These are phyloP conservation scores for Colletotrichum costaricense DNA, from an alignment of 2,329 filamentous ascomycete genomes.

Conservation along the genomic window DNA sequence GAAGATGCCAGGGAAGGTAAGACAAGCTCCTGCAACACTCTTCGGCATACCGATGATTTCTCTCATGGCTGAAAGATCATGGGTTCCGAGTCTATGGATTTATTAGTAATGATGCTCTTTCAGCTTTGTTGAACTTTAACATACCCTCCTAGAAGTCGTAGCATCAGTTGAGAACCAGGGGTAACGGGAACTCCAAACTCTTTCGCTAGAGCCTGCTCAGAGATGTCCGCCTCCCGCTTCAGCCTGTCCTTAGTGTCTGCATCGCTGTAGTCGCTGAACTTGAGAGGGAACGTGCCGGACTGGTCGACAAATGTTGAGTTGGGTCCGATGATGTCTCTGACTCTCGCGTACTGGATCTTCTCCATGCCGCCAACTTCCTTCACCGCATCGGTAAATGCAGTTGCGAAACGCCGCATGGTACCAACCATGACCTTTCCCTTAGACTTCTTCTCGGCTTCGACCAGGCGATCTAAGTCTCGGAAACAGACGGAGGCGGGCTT, in stretches of 20 bases:
- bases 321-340: constrained; percentile 59
- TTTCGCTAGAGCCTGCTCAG: constrained; percentile 43
- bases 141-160: constrained; percentile 39
- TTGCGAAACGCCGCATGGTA: constrained; percentile 71
- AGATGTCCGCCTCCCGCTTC: constrained; percentile 40
- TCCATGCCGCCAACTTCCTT: constrained; percentile 63
- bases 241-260: constrained; percentile 40
- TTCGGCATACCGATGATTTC: constrained; percentile 60
- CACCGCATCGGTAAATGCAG: constrained; percentile 63
- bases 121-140: constrained; percentile 6
- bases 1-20: constrained; percentile 44
- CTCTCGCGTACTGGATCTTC: constrained; percentile 66
- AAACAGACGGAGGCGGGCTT: constrained; percentile 66
- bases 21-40: constrained; percentile 46
- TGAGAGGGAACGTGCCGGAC: constrained; percentile 58
- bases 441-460: constrained; percentile 58
- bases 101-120: neutral
- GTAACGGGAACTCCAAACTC: constrained; percentile 46
- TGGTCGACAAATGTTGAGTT: constrained; percentile 61
- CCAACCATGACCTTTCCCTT: constrained; percentile 65
- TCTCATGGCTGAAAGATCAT: constrained; percentile 63
- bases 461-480: constrained; percentile 57
- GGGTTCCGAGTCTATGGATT: constrained; percentile 53
- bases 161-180: constrained; percentile 40
- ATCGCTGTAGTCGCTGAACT: constrained; percentile 52